A percentile compares a stretch with the other conserved stretches of the same genome.
Evolutionary conservation across 768 basidiomycete species (phyloP).

Genomic region (Crepidotus variabilis): DNA sequence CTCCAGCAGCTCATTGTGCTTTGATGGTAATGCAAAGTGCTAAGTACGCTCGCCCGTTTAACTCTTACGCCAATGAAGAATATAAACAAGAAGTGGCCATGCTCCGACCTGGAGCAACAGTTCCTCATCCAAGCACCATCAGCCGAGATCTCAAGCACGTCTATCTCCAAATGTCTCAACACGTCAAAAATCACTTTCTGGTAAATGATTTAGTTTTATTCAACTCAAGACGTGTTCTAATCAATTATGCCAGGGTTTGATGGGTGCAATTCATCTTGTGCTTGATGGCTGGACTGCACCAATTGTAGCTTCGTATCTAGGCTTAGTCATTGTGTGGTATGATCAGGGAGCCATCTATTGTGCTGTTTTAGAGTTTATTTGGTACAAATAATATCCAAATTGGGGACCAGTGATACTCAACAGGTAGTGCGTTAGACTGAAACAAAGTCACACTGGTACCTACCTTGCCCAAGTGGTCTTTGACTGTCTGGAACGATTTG

Average conservation of each 20-base stretch:
- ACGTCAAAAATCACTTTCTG: constrained; percentile 16
- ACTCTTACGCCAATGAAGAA: constrained; percentile 19
- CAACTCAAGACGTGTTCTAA: neutral
- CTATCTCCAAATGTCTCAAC: constrained; percentile 13
- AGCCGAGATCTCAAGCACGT: constrained; percentile 17
- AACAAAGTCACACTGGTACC: constrained; percentile 20
- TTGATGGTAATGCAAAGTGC: constrained; percentile 23
- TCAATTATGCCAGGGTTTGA: neutral
- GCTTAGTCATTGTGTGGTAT: constrained; percentile 27
- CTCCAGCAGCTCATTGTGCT: constrained; percentile 14
- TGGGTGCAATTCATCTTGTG: constrained; percentile 20
- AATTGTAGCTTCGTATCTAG: constrained; percentile 23
- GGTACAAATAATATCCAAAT: constrained; percentile 13
- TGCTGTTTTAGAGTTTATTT: constrained; percentile 29
- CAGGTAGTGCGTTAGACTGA: constrained; percentile 22
- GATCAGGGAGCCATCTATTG: constrained; percentile 22
- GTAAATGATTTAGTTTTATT: constrained; percentile 7
- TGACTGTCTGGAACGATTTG: constrained; percentile 23
- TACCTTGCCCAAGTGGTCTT: constrained; percentile 23
- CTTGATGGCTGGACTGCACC: constrained; percentile 34
- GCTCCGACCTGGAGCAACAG: constrained; percentile 22
- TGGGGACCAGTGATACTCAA: neutral
- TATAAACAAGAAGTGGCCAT: constrained; percentile 23
- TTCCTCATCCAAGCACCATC: constrained; percentile 22
- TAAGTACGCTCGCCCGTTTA: constrained; percentile 19